Conservation (phyloP, 2,329 filamentous ascomycete species). For the Epichloe gansuensis region DNA sequence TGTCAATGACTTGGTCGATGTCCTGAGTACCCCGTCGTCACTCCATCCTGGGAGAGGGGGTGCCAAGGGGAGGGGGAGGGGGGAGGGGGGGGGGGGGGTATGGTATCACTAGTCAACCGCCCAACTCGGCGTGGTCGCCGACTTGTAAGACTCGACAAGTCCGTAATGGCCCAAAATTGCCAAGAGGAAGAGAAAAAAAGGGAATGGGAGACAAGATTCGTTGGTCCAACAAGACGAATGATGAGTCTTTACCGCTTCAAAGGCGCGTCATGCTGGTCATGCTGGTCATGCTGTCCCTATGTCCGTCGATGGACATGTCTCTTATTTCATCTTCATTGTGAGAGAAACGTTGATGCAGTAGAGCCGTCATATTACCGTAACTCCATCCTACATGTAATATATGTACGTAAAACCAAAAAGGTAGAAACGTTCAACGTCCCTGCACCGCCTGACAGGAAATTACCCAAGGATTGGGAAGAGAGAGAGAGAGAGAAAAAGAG, state of each 20-base stretch:
- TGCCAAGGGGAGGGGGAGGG: neutral
- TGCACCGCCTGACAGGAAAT: constrained; percentile 5
- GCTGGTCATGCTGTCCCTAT: no score
- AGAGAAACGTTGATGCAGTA: no score
- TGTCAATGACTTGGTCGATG: constrained; percentile 6
- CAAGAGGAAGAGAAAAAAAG: neutral
- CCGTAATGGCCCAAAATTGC: neutral
- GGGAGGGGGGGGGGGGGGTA: neutral
- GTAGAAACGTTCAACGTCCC: no score
- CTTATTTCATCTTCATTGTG: no score
- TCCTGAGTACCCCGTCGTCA: constrained; percentile 1
- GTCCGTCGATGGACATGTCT: no score
- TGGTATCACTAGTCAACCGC: neutral
- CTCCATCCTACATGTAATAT: neutral
- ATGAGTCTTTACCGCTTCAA: no score
- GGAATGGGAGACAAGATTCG: neutral
- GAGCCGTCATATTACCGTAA: no score
- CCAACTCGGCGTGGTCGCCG: constrained; percentile 2
- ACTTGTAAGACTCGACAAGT: constrained; percentile 2
- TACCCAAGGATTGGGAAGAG: constrained; percentile 1
- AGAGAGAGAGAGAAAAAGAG: no score
- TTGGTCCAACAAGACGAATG: no score
- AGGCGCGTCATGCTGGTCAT: no score
- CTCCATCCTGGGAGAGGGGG: neutral
- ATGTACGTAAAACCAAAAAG: neutral